Evolutionary conservation across 805 yeast species (phyloP).

Genomic region (Sporopachydermia quercuum): DNA sequence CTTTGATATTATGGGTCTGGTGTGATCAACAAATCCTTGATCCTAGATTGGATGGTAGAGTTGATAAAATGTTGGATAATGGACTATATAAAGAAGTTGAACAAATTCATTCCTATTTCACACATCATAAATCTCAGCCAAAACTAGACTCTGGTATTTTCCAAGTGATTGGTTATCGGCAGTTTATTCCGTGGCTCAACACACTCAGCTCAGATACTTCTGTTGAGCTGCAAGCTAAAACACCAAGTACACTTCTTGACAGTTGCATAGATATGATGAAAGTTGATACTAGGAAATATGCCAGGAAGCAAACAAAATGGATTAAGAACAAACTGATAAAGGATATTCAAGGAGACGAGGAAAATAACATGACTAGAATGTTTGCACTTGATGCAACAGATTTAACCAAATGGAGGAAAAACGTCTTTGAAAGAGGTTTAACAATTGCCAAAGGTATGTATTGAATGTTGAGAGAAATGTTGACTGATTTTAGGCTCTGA

Average conservation of each 20-base stretch:
- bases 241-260: conserved; percentile 5
- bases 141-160: conserved; percentile 64
- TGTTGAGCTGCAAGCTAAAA: neutral
- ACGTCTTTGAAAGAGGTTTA: conserved; percentile 43
- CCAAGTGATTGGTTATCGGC: conserved; percentile 93
- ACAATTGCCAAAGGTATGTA: conserved; percentile 22
- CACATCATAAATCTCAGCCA: conserved; percentile 20
- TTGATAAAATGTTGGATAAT: conserved; percentile 60
- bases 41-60: conserved; percentile 57
- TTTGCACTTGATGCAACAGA: conserved; percentile 67
- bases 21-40: conserved; percentile 45
- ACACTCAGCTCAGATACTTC: conserved; percentile 8
- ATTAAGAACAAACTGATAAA: conserved; percentile 54
- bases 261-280: conserved; percentile 66
- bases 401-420: conserved; percentile 39
- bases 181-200: conserved; percentile 59
- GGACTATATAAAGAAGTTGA: conserved; percentile 64
- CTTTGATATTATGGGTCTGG: conserved; percentile 73
- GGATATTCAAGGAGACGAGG: conserved; percentile 35
- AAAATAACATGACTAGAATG: conserved; percentile 37
- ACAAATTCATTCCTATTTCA: conserved; percentile 32
- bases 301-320: conserved; percentile 85
- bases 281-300: conserved; percentile 69
- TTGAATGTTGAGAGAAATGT: neutral
- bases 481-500: conserved; percentile 1